A percentile compares a stretch with the other conserved stretches of the same genome.
Conservation (phyloP, 2,329 filamentous ascomycete species). For the Orbilia blumenaviensis region DNA sequence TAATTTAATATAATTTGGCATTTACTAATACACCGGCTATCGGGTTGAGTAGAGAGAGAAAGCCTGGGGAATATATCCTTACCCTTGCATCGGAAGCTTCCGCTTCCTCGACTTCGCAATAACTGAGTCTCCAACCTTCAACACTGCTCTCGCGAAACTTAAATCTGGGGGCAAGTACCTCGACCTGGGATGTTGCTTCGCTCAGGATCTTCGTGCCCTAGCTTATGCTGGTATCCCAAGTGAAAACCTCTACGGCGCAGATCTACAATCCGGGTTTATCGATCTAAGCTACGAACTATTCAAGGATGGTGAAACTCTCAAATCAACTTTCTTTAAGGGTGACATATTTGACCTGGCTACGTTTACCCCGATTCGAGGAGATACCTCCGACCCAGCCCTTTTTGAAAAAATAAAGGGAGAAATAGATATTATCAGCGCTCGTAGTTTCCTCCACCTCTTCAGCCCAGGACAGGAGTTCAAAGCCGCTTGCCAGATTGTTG, state of each 20-base stretch:
- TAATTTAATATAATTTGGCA: no score
- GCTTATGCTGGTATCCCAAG: constrained; percentile 60
- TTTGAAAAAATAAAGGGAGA: constrained; percentile 55
- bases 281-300: constrained; percentile 60
- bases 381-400: constrained; percentile 24
- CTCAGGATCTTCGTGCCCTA: constrained; percentile 64
- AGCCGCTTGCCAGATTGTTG: constrained; percentile 57
- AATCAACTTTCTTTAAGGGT: constrained; percentile 57
- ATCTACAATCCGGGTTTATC: constrained; percentile 60
- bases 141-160: constrained; percentile 58
- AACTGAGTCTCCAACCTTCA: constrained; percentile 59
- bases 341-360: constrained; percentile 57
- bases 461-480: constrained; percentile 57
- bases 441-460: constrained; percentile 60
- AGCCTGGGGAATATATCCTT: constrained; percentile 61
- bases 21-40: no score
- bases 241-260: constrained; percentile 61
- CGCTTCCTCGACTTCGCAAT: constrained; percentile 62
- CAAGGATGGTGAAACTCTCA: constrained; percentile 58
- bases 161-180: constrained; percentile 59
- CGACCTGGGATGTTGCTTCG: constrained; percentile 64
- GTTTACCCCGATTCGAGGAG: constrained; percentile 2
- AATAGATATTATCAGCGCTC: constrained; percentile 59
- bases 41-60: constrained; percentile 61
- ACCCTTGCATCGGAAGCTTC: constrained; percentile 62